A percentile compares a stretch with the other conserved stretches of the same genome.
Conservation (phyloP, 495 filamentous ascomycete genomes). For the Opeltia flavorubescens region DNA sequence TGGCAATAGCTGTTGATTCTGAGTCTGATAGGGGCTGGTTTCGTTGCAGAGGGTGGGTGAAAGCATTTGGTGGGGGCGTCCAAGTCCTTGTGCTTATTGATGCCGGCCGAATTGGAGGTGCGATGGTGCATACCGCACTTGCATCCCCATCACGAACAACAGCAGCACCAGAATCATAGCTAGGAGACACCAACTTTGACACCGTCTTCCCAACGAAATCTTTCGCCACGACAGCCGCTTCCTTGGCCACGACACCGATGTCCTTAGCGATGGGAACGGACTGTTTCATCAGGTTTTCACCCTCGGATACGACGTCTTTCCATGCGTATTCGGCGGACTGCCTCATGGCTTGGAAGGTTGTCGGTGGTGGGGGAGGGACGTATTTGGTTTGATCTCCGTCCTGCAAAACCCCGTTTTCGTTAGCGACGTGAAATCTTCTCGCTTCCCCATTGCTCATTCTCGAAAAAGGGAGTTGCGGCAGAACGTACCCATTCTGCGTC, state of each 20-base stretch:
- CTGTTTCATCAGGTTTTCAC: not conserved
- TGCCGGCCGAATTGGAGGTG: too few species aligned
- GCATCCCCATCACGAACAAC: not conserved
- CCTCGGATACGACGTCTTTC: not conserved
- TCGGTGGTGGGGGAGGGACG: conserved; percentile 1
- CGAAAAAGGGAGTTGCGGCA: too few species aligned
- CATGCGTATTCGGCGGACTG: not conserved
- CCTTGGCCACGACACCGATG: not conserved
- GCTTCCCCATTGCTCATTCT: too few species aligned
- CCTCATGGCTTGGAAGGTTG: not conserved
- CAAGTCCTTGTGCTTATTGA: too few species aligned
- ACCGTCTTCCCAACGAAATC: not conserved
- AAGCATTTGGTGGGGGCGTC: too few species aligned
- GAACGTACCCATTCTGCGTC: too few species aligned
- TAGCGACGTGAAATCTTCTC: too few species aligned
- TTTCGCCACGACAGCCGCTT: not conserved
- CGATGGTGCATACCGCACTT: not conserved
- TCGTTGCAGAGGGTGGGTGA: too few species aligned
- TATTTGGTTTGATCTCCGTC: conserved; percentile 1
- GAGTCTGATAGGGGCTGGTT: too few species aligned
- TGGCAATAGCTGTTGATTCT: too few species aligned
- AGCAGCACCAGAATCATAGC: not conserved
- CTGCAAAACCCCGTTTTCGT: too few species aligned
- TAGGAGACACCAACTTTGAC: not conserved
- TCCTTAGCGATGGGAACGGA: not conserved